A percentile compares a stretch with the other conserved stretches of the same genome.
Evolutionary conservation across 192 early-diverging fungal species (phyloP).

Genomic region (Kickxella alabastrina): DNA sequence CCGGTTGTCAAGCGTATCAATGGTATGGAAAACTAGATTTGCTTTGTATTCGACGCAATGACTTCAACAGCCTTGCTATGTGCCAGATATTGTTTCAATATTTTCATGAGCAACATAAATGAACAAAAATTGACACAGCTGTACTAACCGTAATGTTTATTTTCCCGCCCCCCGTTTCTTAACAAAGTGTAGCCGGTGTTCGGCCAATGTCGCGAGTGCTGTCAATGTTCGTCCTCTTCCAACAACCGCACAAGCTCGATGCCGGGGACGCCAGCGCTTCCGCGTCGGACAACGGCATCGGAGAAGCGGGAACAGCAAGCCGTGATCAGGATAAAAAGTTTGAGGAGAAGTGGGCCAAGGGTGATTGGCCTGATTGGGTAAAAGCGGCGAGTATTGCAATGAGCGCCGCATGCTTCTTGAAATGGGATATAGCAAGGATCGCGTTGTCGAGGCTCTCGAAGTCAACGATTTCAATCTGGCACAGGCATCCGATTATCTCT

Average conservation of each 20-base stretch:
- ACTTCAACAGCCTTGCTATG: too few species aligned
- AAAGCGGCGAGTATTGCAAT: conserved; percentile 32
- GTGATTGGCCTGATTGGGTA: conserved; percentile 51
- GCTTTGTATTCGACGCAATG: too few species aligned
- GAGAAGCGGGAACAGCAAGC: conserved; percentile 33
- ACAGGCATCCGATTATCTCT: conserved; percentile 48
- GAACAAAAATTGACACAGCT: too few species aligned
- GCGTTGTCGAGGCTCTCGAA: conserved; percentile 52
- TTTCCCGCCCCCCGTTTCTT: too few species aligned
- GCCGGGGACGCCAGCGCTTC: conserved; percentile 10
- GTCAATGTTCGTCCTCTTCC: conserved; percentile 46
- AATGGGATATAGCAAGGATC: conserved; percentile 52
- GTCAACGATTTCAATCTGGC: conserved; percentile 53
- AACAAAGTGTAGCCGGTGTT: conserved; percentile 32
- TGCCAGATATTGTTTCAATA: too few species aligned
- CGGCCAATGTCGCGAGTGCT: conserved; percentile 52
- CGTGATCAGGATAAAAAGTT: conserved; percentile 45
- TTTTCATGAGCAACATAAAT: too few species aligned
- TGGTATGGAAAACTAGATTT: conserved; percentile 37
- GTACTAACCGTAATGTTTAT: too few species aligned
- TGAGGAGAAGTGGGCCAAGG: conserved; percentile 45
- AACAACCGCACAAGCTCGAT: conserved; percentile 9
- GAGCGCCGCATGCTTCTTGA: conserved; percentile 45
- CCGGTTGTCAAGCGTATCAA: conserved; percentile 51
- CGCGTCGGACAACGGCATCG: conserved; percentile 5